Percentiles rank a stretch among this genome's conserved stretches.
These are phyloP conservation scores for Suillus spraguei DNA, from an alignment of 768 basidiomycete genomes.

Conservation along the genomic window DNA sequence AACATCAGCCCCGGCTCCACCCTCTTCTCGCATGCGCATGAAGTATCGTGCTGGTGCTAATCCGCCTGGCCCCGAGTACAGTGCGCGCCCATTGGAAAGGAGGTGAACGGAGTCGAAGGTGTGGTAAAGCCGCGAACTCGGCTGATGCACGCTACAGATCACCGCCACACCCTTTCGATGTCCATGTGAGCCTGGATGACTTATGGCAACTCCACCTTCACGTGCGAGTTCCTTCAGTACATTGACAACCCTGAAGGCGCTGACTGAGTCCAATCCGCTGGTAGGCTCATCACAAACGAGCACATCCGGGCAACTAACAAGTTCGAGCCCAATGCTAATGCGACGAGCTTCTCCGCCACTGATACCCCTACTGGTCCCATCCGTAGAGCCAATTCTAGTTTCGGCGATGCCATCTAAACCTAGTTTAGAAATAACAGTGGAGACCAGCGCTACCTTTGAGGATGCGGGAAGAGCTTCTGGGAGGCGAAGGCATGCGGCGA, in stretches of 20 bases:
- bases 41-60: constrained; percentile 73
- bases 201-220: constrained; percentile 30
- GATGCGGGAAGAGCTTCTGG: constrained; percentile 67
- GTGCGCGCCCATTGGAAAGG: constrained; percentile 71
- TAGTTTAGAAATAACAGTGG: constrained; percentile 72
- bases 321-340: constrained; percentile 88
- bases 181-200: constrained; percentile 35
- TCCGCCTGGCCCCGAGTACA: constrained; percentile 81
- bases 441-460: constrained; percentile 70
- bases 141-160: constrained; percentile 88
- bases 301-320: constrained; percentile 83
- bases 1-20: constrained; percentile 36
- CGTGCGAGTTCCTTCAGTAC: constrained; percentile 78
- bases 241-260: constrained; percentile 77
- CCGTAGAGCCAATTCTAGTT: constrained; percentile 65
- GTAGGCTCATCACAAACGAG: constrained; percentile 90
- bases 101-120: constrained; percentile 82
- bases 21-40: constrained; percentile 31
- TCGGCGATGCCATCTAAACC: constrained; percentile 73
- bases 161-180: constrained; percentile 72
- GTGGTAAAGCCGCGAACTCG: constrained; percentile 84
- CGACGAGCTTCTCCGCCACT: constrained; percentile 91
- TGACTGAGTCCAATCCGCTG: constrained; percentile 83
- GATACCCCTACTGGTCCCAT: constrained; percentile 77
- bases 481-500: constrained; percentile 83